These are phyloP conservation scores for Pyrus pyrifolia DNA, from an alignment of 306 rosid genomes.

Conservation along the genomic window DNA sequence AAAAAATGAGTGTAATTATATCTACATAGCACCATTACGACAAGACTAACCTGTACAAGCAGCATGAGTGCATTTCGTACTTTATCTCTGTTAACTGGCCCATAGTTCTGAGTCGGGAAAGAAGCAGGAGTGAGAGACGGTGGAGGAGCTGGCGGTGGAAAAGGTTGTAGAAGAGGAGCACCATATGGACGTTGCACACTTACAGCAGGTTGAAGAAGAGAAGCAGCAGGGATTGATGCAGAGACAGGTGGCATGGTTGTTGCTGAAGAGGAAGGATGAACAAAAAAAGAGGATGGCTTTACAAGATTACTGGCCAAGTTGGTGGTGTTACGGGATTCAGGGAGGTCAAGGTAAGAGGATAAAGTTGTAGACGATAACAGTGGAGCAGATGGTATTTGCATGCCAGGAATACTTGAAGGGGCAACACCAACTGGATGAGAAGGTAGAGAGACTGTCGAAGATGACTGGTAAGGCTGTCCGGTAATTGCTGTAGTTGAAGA, in stretches of 20 bases:
- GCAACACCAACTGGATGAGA: slow-evolving; percentile 32
- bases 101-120: slow-evolving; percentile 19
- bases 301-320: slow-evolving; percentile 51
- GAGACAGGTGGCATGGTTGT: slow-evolving; percentile 46
- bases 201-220: slow-evolving; percentile 41
- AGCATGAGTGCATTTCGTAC: slow-evolving; percentile 73
- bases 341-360: slow-evolving; percentile 28
- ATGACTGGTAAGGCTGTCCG: slow-evolving; percentile 32
- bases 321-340: slow-evolving; percentile 39
- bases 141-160: slow-evolving; percentile 79
- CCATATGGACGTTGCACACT: slow-evolving; percentile 68
- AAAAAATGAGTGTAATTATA: slow-evolving; percentile 1
- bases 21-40: not conserved
- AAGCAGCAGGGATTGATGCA: slow-evolving; percentile 38
- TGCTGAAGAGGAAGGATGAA: slow-evolving; percentile 44
- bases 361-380: slow-evolving; percentile 31
- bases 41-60: slow-evolving; percentile 59
- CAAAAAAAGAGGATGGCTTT: slow-evolving; percentile 70
- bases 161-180: slow-evolving; percentile 70
- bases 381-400: slow-evolving; percentile 47
- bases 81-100: slow-evolving; percentile 52
- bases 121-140: slow-evolving; percentile 63
- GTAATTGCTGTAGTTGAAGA: slow-evolving; percentile 23
- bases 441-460: slow-evolving; percentile 33
- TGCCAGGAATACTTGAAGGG: slow-evolving; percentile 32